Evolutionary conservation across 352 stramenopile species (phyloP).

Genomic region (Phytophthora megakarya): DNA sequence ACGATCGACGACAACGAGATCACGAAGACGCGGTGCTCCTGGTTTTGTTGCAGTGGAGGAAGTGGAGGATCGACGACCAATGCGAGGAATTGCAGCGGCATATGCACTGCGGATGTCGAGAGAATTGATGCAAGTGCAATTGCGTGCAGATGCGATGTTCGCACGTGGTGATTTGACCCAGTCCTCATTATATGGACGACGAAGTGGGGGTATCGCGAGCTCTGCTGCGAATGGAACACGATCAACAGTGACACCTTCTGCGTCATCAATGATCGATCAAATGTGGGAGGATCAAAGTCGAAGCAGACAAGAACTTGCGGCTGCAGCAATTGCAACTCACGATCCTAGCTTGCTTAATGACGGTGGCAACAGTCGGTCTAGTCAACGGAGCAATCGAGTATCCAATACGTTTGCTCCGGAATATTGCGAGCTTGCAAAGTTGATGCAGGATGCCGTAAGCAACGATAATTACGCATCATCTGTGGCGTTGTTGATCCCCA

Average conservation of each 20-base stretch:
- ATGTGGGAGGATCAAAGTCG: constrained; percentile 71
- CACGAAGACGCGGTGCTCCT: constrained; percentile 25
- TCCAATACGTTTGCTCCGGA: constrained; percentile 53
- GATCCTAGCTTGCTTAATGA: constrained; percentile 16
- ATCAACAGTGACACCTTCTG: constrained; percentile 29
- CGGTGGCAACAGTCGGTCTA: constrained; percentile 2
- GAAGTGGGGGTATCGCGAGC: constrained; percentile 4
- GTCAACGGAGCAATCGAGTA: constrained; percentile 32
- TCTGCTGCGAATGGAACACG: constrained; percentile 25
- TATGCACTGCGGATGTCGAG: constrained; percentile 82
- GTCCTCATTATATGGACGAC: constrained; percentile 45
- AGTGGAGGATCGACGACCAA: constrained; percentile 44
- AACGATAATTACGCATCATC: constrained; percentile 83
- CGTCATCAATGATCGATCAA: constrained; percentile 37
- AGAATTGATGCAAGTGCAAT: constrained; percentile 75
- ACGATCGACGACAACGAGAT: constrained; percentile 5
- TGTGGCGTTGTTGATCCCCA: constrained; percentile 73
- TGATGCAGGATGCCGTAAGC: constrained; percentile 70
- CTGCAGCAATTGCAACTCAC: constrained; percentile 29
- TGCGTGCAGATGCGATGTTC: constrained; percentile 76
- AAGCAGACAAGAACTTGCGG: constrained; percentile 51
- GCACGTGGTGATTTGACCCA: constrained; percentile 60
- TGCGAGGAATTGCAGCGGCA: constrained; percentile 62
- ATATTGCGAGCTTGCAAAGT: constrained; percentile 64
- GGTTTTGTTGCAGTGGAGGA: constrained; percentile 34